Percentiles rank a stretch among this genome's conserved stretches.
phyloP scores from a whole-genome alignment of 2,329 filamentous ascomycete genomes.

The Trichoderma sp. region DNA sequence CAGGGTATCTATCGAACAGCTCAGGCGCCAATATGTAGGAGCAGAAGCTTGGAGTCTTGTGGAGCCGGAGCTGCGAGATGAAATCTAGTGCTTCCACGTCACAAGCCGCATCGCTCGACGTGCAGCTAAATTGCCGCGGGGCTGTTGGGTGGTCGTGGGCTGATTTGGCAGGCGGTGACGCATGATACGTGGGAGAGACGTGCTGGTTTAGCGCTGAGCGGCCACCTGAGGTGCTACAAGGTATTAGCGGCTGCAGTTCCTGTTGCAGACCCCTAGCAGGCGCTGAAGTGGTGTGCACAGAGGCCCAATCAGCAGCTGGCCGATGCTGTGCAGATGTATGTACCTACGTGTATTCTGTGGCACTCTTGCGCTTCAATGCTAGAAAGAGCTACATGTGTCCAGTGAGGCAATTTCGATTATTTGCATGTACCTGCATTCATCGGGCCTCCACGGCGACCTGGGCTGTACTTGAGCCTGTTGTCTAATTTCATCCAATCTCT shows the following conservation, averaged over 20 bases:
- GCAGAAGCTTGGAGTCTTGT: background rate
- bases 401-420: background rate
- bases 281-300: background rate
- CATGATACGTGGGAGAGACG: background rate
- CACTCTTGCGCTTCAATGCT: background rate
- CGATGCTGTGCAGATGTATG: background rate
- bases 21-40: constrained; percentile 1
- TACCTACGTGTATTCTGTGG: background rate
- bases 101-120: background rate
- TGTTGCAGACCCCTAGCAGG: background rate
- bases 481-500: background rate
- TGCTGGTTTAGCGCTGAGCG: background rate
- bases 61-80: constrained; percentile 8
- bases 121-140: constrained; percentile 15
- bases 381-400: background rate
- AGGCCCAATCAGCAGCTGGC: background rate
- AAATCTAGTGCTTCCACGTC: constrained; percentile 16
- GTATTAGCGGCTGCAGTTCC: background rate
- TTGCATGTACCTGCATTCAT: background rate
- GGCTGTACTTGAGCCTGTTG: background rate
- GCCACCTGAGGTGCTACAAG: background rate
- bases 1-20: background rate
- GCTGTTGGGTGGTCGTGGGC: background rate
- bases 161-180: constrained; percentile 18
- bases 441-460: background rate